Conservation (phyloP, 2,329 filamentous ascomycete genomes). For the Aureobasidium pullulans region DNA sequence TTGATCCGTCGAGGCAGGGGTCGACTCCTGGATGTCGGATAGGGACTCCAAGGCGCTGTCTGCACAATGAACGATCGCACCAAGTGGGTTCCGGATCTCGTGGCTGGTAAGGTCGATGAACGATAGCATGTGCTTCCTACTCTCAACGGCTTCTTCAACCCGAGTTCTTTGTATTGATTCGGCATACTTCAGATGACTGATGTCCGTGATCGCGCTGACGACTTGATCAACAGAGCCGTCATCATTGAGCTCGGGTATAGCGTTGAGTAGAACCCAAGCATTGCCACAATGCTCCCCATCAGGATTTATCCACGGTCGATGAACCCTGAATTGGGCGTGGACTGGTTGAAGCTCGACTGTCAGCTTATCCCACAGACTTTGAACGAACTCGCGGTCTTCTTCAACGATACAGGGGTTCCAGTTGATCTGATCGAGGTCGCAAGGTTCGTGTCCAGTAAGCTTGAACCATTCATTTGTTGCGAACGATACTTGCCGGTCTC, state of each 20-base stretch:
- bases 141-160: slow-evolving; percentile 29
- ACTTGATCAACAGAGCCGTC: slow-evolving; percentile 23
- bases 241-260: slow-evolving; percentile 25
- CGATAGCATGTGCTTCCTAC: slow-evolving; percentile 27
- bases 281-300: slow-evolving; percentile 13
- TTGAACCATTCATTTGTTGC: slow-evolving; percentile 13
- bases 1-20: not conserved
- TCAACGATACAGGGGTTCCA: slow-evolving; percentile 8
- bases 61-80: slow-evolving; percentile 38
- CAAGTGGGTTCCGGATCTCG: slow-evolving; percentile 36
- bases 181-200: slow-evolving; percentile 26
- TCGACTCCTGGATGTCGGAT: not conserved
- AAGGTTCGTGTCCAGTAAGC: not conserved
- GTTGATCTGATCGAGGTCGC: slow-evolving; percentile 22
- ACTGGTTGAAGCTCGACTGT: slow-evolving; percentile 25
- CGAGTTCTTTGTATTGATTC: slow-evolving; percentile 23
- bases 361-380: slow-evolving; percentile 26
- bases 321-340: slow-evolving; percentile 31
- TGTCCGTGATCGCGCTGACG: slow-evolving; percentile 28
- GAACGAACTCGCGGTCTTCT: slow-evolving; percentile 29
- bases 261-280: slow-evolving; percentile 26
- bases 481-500: slow-evolving; percentile 3
- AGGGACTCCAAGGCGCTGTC: slow-evolving; percentile 22
- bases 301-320: slow-evolving; percentile 26
- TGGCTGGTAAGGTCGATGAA: slow-evolving; percentile 12